A percentile compares a stretch with the other conserved stretches of the same genome.
phyloP scores from a whole-genome alignment of 805 yeast species.

The Spathaspora girioi region DNA sequence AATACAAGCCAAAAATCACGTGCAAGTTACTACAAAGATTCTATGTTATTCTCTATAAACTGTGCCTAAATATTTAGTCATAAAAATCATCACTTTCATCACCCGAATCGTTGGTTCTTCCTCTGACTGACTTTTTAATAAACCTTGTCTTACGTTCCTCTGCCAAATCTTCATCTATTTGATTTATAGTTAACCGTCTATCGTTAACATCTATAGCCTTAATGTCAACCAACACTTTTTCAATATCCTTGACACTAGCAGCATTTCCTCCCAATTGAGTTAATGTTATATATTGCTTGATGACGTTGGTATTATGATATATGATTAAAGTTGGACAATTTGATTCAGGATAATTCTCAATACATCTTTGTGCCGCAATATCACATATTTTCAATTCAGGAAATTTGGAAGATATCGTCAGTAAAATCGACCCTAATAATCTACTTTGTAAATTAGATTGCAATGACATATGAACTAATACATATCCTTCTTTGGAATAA shows the following conservation, averaged over 20 bases:
- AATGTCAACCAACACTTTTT: constrained; percentile 61
- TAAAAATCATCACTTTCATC: constrained; percentile 20
- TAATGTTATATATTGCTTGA: constrained; percentile 78
- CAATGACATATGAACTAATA: constrained; percentile 73
- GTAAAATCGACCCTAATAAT: constrained; percentile 57
- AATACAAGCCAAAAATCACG: background rate
- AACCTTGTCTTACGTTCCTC: constrained; percentile 53
- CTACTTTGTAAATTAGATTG: constrained; percentile 72
- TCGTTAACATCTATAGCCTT: constrained; percentile 68
- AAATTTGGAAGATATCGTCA: constrained; percentile 59
- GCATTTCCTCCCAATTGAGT: constrained; percentile 82
- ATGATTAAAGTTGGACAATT: constrained; percentile 90
- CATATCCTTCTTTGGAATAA: constrained; percentile 64
- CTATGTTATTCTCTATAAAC: constrained; percentile 1
- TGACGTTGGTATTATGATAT: constrained; percentile 73
- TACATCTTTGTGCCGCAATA: constrained; percentile 85
- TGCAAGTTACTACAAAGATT: background rate
- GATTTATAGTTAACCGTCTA: constrained; percentile 59
- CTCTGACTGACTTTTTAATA: constrained; percentile 54
- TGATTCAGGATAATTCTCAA: constrained; percentile 84
- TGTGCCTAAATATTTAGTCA: constrained; percentile 12
- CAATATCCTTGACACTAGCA: constrained; percentile 66
- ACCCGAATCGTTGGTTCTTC: constrained; percentile 21
- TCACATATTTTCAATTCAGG: constrained; percentile 88
- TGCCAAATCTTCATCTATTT: constrained; percentile 50